phyloP scores from a whole-genome alignment of 805 yeast species.

The Pichia phayaonensis region DNA sequence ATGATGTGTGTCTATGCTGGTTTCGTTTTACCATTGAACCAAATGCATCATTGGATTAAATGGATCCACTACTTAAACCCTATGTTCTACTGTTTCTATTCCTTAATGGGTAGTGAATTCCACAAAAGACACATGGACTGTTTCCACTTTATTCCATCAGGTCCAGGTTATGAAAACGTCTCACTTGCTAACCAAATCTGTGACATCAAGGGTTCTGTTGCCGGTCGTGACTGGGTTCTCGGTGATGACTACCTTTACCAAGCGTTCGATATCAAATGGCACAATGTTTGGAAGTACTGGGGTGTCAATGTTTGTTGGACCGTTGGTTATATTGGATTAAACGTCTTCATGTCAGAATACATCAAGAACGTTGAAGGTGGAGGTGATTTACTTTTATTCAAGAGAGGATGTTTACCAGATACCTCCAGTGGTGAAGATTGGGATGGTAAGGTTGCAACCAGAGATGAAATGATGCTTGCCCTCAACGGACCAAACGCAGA shows the following conservation, averaged over 20 bases:
- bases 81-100: slow-evolving; percentile 41
- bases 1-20: slow-evolving; percentile 55
- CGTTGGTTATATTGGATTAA: slow-evolving; percentile 30
- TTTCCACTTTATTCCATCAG: slow-evolving; percentile 37
- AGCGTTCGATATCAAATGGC: slow-evolving; percentile 43
- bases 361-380: slow-evolving; percentile 23
- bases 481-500: slow-evolving; percentile 24
- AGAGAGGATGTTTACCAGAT: slow-evolving; percentile 23
- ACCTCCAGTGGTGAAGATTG: slow-evolving; percentile 27
- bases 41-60: slow-evolving; percentile 56
- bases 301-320: slow-evolving; percentile 43
- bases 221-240: slow-evolving; percentile 31
- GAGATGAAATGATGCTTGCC: slow-evolving; percentile 20
- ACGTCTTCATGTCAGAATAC: slow-evolving; percentile 25
- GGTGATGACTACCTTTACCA: slow-evolving; percentile 43
- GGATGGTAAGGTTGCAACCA: slow-evolving; percentile 31
- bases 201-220: slow-evolving; percentile 42
- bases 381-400: slow-evolving; percentile 28
- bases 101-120: slow-evolving; percentile 52
- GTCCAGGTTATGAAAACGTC: slow-evolving; percentile 42
- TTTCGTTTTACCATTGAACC: slow-evolving; percentile 49
- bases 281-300: slow-evolving; percentile 73
- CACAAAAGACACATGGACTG: slow-evolving; percentile 47
- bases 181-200: slow-evolving; percentile 39
- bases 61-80: slow-evolving; percentile 48